Base-by-base conservation (phyloP, 495 filamentous ascomycete species). In the Aspergillus mulundensis region DNA sequence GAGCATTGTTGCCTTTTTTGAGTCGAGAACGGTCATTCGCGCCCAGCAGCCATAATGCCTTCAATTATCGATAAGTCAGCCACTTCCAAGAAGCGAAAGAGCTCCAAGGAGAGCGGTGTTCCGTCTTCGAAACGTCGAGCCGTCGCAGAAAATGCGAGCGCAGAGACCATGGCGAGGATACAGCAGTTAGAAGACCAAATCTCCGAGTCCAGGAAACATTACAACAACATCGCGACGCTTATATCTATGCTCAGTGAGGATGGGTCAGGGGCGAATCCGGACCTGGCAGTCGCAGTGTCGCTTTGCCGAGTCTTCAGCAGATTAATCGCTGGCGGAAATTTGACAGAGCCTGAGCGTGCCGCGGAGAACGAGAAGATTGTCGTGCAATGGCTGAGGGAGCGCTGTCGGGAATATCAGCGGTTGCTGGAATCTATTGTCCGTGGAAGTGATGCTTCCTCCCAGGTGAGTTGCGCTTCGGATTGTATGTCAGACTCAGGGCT, bases 301-400 rank as follows among this genome's bases (percentile, higher is more conserved):
- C 76, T 97, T 24, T 97, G 91, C 66, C 84, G 92, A 57, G 86
- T 92, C n/a, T 96, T 98, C 65, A 84, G 86, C 63, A 82, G 87
- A 56, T 78, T 98, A 48, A 83, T 96, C 63, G 86, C 86, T 10
- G 77, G 77, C n/a, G 92, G 92, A 57, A 81, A 76, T 58, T 63
- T 97, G 60, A 77, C 77, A 11, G 85, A 83, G 67, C 79, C 73
- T 50, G 82, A 78, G 54, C 80, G 78, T 19, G 79, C 78, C 38
- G 78, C 84, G 8, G 84, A 91, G 50, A 87, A 87, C 57, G 91
- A 96, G 61, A 75, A 74, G 18, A 83, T 87, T 15, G 81, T 97
- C 46, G 74, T 85, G 5, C 72, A 79, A 61, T 97, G 94, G 94
- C 74, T 98, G 51, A 87, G 81, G 61, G 86, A 84, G 50, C 79